A percentile compares a stretch with the other conserved stretches of the same genome.
Conservation (phyloP, 208 protist genomes). For the Crithidia sp. region DNA sequence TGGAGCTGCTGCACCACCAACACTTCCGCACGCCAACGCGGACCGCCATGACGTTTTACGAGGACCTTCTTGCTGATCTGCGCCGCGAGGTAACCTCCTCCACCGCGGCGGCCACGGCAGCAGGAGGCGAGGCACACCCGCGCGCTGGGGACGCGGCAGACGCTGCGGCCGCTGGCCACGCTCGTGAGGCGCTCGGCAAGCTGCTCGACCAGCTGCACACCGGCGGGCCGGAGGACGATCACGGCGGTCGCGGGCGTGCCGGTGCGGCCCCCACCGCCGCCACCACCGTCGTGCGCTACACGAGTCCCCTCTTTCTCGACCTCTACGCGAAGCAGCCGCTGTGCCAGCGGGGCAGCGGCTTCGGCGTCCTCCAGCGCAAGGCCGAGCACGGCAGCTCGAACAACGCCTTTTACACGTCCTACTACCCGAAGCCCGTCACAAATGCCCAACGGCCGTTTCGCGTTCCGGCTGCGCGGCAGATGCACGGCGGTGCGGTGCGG, state of each 20-base stretch:
- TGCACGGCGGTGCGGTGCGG: slow-evolving; percentile 40
- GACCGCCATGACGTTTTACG: slow-evolving; percentile 50
- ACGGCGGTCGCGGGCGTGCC: neutral
- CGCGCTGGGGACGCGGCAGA: neutral
- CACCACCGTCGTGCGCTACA: slow-evolving; percentile 38
- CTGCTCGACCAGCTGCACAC: slow-evolving; percentile 55
- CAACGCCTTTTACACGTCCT: slow-evolving; percentile 29
- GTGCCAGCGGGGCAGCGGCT: slow-evolving; percentile 56
- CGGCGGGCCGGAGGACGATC: slow-evolving; percentile 5
- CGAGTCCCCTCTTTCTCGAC: slow-evolving; percentile 35
- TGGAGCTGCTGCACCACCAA: slow-evolving; percentile 54
- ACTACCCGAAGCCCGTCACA: slow-evolving; percentile 59
- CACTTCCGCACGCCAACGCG: slow-evolving; percentile 41
- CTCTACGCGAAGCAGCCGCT: slow-evolving; percentile 51
- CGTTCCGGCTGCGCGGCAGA: slow-evolving; percentile 46
- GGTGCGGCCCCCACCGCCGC: slow-evolving; percentile 13
- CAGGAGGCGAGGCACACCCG: neutral
- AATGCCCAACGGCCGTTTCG: slow-evolving; percentile 53
- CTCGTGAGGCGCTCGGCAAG: slow-evolving; percentile 45
- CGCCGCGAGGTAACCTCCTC: slow-evolving; percentile 29
- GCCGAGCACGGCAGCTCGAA: slow-evolving; percentile 20
- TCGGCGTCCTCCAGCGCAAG: slow-evolving; percentile 52
- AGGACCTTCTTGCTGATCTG: slow-evolving; percentile 52
- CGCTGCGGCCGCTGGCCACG: slow-evolving; percentile 21
- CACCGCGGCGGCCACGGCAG: neutral